Base-by-base conservation (phyloP, 2,329 filamentous ascomycete genomes). In the Lachnellula occidentalis region DNA sequence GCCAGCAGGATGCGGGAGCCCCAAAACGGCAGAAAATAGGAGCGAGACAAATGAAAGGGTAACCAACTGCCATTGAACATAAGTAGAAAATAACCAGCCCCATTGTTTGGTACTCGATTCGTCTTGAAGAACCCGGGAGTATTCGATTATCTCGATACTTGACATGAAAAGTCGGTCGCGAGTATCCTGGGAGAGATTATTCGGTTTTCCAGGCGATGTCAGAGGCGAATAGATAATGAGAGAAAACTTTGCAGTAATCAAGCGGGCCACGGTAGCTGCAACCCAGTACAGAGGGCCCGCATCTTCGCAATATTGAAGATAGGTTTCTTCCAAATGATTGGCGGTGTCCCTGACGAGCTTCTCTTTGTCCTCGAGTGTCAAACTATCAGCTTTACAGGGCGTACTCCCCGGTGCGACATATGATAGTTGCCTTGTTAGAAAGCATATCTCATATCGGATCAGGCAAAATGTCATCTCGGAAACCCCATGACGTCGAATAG, bases 251-350 rank as follows among this genome's bases (percentile, higher is more conserved):
- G 71, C 68, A 37, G 71, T 67, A 31, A 73, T 67, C 4, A 74
- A 61, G 7, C 70, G 67, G 4, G 69, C 66, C 12, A 71, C 62
- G 17, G 73, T 78, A 19, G 75, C 73, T 1, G 74, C 73, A 9
- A 78, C 73, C 77, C 78, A 81, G 56, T 75, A 76, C n/a, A 79
- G 69, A 11, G 76, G 63, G 43, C 73, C 72, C 54, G 67, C 64
- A 39, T 75, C 69, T 21, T 73, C 64, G 41, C 67, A 70, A 45
- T 69, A 64, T 48, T 61, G 58, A 0, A 70, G 58, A 56, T 69
- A 70, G n/a, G 57, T 65, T n/a, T 51, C 56, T 42, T 70, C 67
- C 0, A 70, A 43, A 42, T 58, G 53, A 3, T 64, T 53, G 41
- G 70, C 66, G 1, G 67, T 61, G 1, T 68, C 60, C 17, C 58